Base-by-base conservation (phyloP, 192 early-diverging fungal genomes). In the Coemansia sp. region DNA sequence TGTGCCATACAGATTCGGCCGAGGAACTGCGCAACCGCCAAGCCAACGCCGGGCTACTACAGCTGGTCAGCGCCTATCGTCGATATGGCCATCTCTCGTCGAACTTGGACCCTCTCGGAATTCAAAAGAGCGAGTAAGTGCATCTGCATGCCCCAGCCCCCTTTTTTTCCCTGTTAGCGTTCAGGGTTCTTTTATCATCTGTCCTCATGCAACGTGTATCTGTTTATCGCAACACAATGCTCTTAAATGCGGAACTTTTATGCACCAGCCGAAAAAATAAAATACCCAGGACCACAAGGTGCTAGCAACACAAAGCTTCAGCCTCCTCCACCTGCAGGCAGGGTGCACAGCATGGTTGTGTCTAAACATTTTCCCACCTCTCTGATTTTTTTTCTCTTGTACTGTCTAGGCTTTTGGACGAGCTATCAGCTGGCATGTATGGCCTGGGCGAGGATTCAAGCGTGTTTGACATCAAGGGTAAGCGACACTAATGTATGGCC, bases 41-140 rank as follows among this genome's bases (percentile, higher is more conserved):
- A 49, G 71, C 87, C 47, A 89, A 95, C 65, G 89, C 93, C 24
- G 91, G 91, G 64, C 81, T 98, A 35, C 63, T 98, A 45, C 88
- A 92, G 27, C 80, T 97, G 50, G 92, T 93, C 15, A 78, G 89
- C 53, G 89, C 89, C 11, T 93, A 90, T 69, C 87, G 94, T 49
- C 84, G 86, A 32, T 86, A 93, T 66, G 95, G 95, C 8, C 94
- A 98, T 75, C 83, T 88, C 38, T 83, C 83, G 0, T 91, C 94
- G 0, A 72, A 93, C 61, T 76, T 98, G 56, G 96, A 98, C 82
- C 96, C 96, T 7, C 84, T 98, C 56, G 87, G 84, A 32, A 85
- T 95, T 50, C 86, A 47, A 49, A 70, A 69, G 67, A 22, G 35
- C 62, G 88, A 86, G 71, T 81, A 81, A 20, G 78, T 81, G 45